Base-by-base conservation (phyloP, 495 filamentous ascomycete species). In the Neurospora sp. region DNA sequence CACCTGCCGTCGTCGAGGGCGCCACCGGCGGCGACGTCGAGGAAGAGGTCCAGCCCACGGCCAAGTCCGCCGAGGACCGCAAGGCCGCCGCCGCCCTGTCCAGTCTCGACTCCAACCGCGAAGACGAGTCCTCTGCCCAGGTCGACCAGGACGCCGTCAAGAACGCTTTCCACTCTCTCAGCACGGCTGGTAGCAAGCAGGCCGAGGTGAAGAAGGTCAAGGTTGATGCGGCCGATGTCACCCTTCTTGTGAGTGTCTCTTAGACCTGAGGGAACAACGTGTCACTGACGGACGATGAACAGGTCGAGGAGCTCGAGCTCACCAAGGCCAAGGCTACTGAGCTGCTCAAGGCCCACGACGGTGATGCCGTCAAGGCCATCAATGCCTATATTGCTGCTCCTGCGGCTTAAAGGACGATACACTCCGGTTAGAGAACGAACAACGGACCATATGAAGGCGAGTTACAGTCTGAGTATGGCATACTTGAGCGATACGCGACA, bases 31-130 rank as follows among this genome's bases (percentile, higher is more conserved):
- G 88, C 72, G 84, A 90, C 42, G 89, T 89, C 66, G 85, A 90
- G 31, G 87, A 88, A 48, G 82, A 87, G 59, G 82, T 88, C 35
- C 89, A 91, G 59, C 84, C 90, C 48, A 89, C 88, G 71, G 92
- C 88, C 72, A 87, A 89, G 80, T 88, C 87, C 46, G 88, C 93
- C 74, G 93, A 96, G 82, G 94, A 96, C 83, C 92, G 93, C 81
- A 97, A 96, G 83, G 92, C 94, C 27, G 93, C 93, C 72, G 93
- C 92, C 37, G 94, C 94, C 20, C 89, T 97, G 76, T 90, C 88
- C 74, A 88, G 89, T 71, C 91, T 97, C 71, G 91, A 94, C 75
- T 81, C 87, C 37, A 82, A 82, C 73, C 90, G 89, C 72, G 91
- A 91, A 70, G 85, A 88, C 8, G 83, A 84, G n/a, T 74, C 83